Evolutionary conservation across 768 basidiomycete species (phyloP).

Genomic region (Tubosaeta sp.): DNA sequence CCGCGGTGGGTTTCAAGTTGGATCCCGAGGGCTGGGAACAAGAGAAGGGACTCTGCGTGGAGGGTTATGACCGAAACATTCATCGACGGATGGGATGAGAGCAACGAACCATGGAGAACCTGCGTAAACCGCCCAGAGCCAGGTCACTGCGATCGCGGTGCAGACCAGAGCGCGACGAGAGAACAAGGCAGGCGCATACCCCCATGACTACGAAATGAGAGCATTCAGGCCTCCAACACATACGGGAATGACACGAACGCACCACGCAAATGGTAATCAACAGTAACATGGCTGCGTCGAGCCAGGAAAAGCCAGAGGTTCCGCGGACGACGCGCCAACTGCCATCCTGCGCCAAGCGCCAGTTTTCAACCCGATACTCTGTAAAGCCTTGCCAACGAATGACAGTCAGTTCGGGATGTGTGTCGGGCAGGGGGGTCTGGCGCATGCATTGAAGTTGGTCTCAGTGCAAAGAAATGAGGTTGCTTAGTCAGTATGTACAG

Average conservation of each 20-base stretch:
- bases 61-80: not conserved
- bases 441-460: slow-evolving; percentile 30
- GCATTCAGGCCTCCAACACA: not conserved
- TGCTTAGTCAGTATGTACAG: not conserved
- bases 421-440: slow-evolving; percentile 34
- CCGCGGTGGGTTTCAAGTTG: slow-evolving; percentile 71
- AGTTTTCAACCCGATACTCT: slow-evolving; percentile 61
- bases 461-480: not conserved
- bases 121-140: slow-evolving; percentile 39
- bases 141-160: slow-evolving; percentile 13
- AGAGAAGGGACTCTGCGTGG: slow-evolving; percentile 61
- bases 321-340: slow-evolving; percentile 30
- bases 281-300: slow-evolving; percentile 32
- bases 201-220: not conserved
- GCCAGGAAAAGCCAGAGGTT: slow-evolving; percentile 29
- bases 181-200: not conserved
- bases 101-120: slow-evolving; percentile 43
- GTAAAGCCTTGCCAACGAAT: slow-evolving; percentile 43
- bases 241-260: not conserved
- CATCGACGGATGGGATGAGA: not conserved
- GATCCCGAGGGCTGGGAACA: slow-evolving; percentile 63
- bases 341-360: slow-evolving; percentile 42
- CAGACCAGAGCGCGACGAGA: slow-evolving; percentile 3
- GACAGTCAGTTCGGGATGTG: slow-evolving; percentile 51
- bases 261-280: not conserved